A percentile compares a stretch with the other conserved stretches of the same genome.
Evolutionary conservation across 768 basidiomycete genomes (phyloP).

Genomic region (Cystobasidium onofrii): DNA sequence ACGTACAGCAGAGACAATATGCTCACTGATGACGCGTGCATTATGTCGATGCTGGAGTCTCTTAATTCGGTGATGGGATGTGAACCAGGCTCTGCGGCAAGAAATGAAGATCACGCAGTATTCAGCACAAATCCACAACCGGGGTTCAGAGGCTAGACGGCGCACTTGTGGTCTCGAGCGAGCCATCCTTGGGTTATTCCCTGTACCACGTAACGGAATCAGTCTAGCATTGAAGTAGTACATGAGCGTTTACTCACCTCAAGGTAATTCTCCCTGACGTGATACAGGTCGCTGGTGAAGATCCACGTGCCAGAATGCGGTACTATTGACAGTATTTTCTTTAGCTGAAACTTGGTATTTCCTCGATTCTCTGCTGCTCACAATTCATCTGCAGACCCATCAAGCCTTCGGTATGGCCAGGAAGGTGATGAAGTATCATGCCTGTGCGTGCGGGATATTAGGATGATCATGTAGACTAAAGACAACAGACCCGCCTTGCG

Average conservation of each 20-base stretch:
- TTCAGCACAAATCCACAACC: too few species aligned
- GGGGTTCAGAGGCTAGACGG: background rate
- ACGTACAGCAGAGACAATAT: background rate
- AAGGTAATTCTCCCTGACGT: conserved; percentile 1
- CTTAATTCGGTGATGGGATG: conserved; percentile 9
- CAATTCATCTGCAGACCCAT: conserved; percentile 30
- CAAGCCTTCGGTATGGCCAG: conserved; percentile 34
- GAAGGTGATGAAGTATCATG: conserved; percentile 28
- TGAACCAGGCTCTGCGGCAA: conserved; percentile 5
- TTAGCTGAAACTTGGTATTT: too few species aligned
- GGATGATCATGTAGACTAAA: background rate
- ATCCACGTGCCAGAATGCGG: conserved; percentile 25
- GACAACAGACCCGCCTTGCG: background rate
- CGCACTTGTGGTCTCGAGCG: conserved; percentile 19
- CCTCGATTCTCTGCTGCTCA: too few species aligned
- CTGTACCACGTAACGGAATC: background rate
- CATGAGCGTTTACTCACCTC: background rate
- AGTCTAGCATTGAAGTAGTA: background rate
- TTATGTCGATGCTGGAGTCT: background rate
- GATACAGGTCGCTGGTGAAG: conserved; percentile 25
- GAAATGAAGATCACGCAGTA: too few species aligned
- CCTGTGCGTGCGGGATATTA: conserved; percentile 2
- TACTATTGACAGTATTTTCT: too few species aligned
- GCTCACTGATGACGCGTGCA: conserved; percentile 9
- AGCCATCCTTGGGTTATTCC: conserved; percentile 33